A percentile compares a stretch with the other conserved stretches of the same genome.
phyloP scores from a whole-genome alignment of 305 asterid species.

The Andrographis paniculata region DNA sequence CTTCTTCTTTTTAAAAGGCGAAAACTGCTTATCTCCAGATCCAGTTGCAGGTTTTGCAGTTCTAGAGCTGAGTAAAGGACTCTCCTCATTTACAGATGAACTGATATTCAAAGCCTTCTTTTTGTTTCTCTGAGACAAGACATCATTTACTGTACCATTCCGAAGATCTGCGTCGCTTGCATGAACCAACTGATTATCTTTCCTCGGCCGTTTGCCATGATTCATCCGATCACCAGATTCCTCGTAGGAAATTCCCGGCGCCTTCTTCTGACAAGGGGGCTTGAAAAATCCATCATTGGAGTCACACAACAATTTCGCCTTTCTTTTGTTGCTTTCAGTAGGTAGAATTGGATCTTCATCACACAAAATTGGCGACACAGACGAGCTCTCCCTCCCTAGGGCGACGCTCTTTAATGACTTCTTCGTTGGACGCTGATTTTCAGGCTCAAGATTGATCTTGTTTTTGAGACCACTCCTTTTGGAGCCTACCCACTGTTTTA shows the following conservation, averaged over 20 bases:
- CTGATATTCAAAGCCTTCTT: constrained; percentile 19
- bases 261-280: constrained; percentile 30
- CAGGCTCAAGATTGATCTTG: constrained; percentile 29
- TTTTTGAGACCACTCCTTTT: constrained; percentile 43
- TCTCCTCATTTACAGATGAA: constrained; percentile 16
- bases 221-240: constrained; percentile 21
- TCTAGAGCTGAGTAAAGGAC: constrained; percentile 26
- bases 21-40: constrained; percentile 35
- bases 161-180: constrained; percentile 19
- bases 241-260: constrained; percentile 25
- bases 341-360: constrained; percentile 29
- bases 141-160: constrained; percentile 20
- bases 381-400: constrained; percentile 27
- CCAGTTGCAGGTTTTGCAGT: constrained; percentile 15
- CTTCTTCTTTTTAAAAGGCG: constrained; percentile 47
- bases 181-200: constrained; percentile 20
- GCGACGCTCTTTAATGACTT: constrained; percentile 25
- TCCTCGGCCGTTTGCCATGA: constrained; percentile 27
- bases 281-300: constrained; percentile 22
- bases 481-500: constrained; percentile 57
- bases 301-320: constrained; percentile 23
- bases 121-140: constrained; percentile 21
- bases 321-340: constrained; percentile 24
- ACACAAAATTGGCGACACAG: constrained; percentile 22
- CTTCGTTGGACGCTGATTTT: constrained; percentile 23